These are phyloP conservation scores for Waltergamsia citrina DNA, from an alignment of 2,329 filamentous ascomycete species.

Conservation along the genomic window DNA sequence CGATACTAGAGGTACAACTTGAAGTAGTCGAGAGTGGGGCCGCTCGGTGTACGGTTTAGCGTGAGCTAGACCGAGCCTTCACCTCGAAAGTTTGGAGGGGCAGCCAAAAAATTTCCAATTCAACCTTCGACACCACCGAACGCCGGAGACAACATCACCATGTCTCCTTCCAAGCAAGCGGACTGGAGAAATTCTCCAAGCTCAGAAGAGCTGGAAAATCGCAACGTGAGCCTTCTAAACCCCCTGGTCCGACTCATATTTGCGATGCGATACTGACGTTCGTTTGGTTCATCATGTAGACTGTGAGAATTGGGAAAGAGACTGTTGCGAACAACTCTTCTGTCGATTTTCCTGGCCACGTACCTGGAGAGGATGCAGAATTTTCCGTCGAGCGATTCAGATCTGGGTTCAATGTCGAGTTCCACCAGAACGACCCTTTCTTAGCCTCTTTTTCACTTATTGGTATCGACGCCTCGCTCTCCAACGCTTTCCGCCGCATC, in stretches of 20 bases:
- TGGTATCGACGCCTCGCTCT: constrained; percentile 83
- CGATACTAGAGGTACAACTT: too few relatives aligned
- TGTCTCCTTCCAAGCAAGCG: constrained; percentile 22
- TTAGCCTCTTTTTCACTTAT: constrained; percentile 85
- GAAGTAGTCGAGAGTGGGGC: too few relatives aligned
- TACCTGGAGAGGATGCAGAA: constrained; percentile 74
- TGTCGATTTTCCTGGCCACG: constrained; percentile 87
- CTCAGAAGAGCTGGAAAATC: constrained; percentile 48
- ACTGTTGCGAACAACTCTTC: constrained; percentile 84
- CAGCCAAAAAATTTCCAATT: constrained; percentile 18
- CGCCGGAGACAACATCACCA: constrained; percentile 7
- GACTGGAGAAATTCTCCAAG: constrained; percentile 28
- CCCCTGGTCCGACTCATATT: background rate
- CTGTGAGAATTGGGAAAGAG: constrained; percentile 79
- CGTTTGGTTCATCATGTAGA: too few relatives aligned
- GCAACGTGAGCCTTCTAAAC: constrained; percentile 38
- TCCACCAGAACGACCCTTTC: constrained; percentile 72
- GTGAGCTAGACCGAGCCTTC: too few relatives aligned
- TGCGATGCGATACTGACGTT: background rate
- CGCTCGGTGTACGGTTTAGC: too few relatives aligned
- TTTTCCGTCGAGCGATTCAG: constrained; percentile 71
- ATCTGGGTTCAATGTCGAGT: constrained; percentile 61
- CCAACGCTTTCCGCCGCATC: constrained; percentile 96
- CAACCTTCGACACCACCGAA: background rate
- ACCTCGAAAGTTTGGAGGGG: constrained; percentile 19